Percentiles rank a stretch among this genome's conserved stretches.
Conservation (phyloP, 176 grass and related monocot genomes). For the Zea luxurians region DNA sequence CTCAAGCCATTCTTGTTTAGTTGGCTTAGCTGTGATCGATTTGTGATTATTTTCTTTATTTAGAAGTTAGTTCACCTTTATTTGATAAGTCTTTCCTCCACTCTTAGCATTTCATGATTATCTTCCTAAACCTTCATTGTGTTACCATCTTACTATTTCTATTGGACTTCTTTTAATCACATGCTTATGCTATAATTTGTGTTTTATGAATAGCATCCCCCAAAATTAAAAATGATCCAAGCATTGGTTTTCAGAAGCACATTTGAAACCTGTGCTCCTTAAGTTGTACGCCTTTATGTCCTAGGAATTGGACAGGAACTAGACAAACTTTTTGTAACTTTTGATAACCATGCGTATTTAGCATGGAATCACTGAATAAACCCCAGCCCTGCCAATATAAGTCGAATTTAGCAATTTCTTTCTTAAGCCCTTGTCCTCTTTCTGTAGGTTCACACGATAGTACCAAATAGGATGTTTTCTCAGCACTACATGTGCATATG, state of each 20-base stretch:
- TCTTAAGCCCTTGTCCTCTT: neutral
- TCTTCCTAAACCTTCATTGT: neutral
- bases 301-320: neutral
- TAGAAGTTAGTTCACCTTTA: neutral
- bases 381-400: neutral
- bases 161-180: neutral
- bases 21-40: neutral
- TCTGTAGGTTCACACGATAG: constrained; percentile 5
- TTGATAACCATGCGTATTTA: neutral
- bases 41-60: neutral
- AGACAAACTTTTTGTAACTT: neutral
- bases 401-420: neutral
- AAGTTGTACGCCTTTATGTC: neutral
- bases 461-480: constrained; percentile 20
- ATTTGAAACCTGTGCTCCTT: neutral
- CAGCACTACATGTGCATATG: neutral
- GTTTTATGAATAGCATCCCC: neutral
- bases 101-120: neutral
- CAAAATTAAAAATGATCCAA: neutral
- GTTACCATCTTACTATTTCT: neutral
- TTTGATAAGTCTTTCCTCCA: neutral
- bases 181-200: neutral
- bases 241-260: neutral
- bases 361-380: neutral
- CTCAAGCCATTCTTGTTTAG: neutral